Evolutionary conservation across 1,284 basidiomycete genomes (phyloP).

Genomic region (Ustilago nuda): DNA sequence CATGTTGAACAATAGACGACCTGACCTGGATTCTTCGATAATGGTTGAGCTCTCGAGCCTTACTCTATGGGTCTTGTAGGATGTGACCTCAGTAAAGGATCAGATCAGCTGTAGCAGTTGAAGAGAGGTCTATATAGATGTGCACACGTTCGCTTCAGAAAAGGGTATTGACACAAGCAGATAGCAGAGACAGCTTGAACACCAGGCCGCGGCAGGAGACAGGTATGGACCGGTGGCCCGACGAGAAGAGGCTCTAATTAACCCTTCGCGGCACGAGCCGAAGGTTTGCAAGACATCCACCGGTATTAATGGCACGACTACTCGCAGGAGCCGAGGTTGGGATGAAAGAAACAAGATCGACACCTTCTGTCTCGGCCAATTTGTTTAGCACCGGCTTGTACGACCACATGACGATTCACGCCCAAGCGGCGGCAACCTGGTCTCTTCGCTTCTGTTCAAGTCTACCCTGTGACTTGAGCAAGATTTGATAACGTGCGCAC

Average conservation of each 20-base stretch:
- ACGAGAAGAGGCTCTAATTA: neutral
- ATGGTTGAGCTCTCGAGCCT: too few species aligned
- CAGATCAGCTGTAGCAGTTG: too few species aligned
- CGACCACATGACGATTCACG: neutral
- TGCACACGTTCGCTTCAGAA: too few species aligned
- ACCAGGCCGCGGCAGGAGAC: too few species aligned
- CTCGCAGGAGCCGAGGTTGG: neutral
- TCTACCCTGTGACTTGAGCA: neutral
- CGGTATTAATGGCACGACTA: neutral
- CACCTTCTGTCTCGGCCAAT: neutral
- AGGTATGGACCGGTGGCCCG: neutral
- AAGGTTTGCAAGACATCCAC: neutral
- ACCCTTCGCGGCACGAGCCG: neutral
- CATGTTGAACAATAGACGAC: constrained; percentile 6
- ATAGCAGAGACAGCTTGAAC: neutral
- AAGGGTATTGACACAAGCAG: neutral
- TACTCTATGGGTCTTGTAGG: too few species aligned
- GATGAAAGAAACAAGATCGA: neutral
- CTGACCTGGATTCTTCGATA: neutral
- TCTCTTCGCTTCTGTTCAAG: too few species aligned
- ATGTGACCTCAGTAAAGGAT: too few species aligned
- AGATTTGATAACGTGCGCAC: neutral
- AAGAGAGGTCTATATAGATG: too few species aligned
- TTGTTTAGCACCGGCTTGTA: neutral
- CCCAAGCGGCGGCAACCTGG: neutral